phyloP scores from a whole-genome alignment of 139 green algal species.

The Ettlia oleoabundans region DNA sequence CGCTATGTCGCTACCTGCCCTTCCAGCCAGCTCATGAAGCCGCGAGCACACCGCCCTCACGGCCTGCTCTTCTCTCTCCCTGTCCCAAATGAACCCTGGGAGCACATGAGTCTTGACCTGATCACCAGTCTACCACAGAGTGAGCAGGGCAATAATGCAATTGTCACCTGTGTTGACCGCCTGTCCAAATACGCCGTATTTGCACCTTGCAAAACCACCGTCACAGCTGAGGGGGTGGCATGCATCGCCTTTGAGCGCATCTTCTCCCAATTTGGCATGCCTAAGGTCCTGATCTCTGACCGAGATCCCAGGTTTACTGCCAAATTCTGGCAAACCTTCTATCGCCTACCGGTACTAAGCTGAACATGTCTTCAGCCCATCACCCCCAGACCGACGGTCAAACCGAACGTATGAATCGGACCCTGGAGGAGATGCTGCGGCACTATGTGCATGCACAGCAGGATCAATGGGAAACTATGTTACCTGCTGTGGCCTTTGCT shows the following conservation, averaged over 20 bases:
- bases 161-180: no score
- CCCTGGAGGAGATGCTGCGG: slow-evolving; percentile 64
- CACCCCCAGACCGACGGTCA: slow-evolving; percentile 74
- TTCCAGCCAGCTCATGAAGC: slow-evolving; percentile 43
- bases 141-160: no score
- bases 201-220: no score
- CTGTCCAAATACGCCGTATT: no score
- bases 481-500: slow-evolving; percentile 57
- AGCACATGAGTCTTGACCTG: no score
- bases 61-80: no score
- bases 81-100: no score
- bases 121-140: no score
- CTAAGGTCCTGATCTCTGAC: slow-evolving; percentile 39
- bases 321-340: slow-evolving; percentile 42
- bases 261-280: slow-evolving; percentile 40
- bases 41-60: no score
- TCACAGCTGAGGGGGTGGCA: no score
- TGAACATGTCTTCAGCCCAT: slow-evolving; percentile 33
- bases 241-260: slow-evolving; percentile 33
- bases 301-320: slow-evolving; percentile 32
- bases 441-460: slow-evolving; percentile 40
- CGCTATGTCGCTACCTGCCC: slow-evolving; percentile 40
- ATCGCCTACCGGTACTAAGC: neutral
- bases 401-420: slow-evolving; percentile 65
- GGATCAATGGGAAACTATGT: slow-evolving; percentile 56